A percentile compares a stretch with the other conserved stretches of the same genome.
phyloP scores from a whole-genome alignment of 1,139 yeast genomes.

The Hansenula lynferdii region DNA sequence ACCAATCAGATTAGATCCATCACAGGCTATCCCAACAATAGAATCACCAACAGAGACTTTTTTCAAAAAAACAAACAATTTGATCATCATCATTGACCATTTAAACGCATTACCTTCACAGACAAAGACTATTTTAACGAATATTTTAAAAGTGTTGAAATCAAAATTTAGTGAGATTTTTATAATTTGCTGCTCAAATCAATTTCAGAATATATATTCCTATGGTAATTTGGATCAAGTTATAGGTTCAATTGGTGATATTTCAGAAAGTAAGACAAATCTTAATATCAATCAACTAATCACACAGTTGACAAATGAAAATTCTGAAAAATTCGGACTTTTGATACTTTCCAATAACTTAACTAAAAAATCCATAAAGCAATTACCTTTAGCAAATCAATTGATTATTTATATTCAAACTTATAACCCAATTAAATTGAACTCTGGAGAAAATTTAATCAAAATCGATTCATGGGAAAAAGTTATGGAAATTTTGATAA shows the following conservation, averaged over 20 bases:
- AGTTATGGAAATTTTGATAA: slow-evolving; percentile 19
- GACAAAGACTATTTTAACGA: slow-evolving; percentile 23
- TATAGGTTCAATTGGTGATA: slow-evolving; percentile 7
- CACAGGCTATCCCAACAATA: slow-evolving; percentile 15
- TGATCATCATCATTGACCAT: slow-evolving; percentile 27
- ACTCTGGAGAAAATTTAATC: neutral
- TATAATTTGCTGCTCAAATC: slow-evolving; percentile 6
- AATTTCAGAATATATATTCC: slow-evolving; percentile 1
- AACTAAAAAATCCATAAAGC: neutral
- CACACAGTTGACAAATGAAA: neutral
- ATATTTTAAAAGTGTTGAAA: slow-evolving; percentile 27
- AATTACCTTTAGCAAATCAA: slow-evolving; percentile 11
- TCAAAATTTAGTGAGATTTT: slow-evolving; percentile 13
- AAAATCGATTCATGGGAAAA: slow-evolving; percentile 17
- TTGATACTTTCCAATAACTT: slow-evolving; percentile 10
- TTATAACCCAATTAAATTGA: neutral
- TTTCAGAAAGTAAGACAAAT: neutral
- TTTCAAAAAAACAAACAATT: slow-evolving; percentile 9
- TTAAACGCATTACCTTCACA: slow-evolving; percentile 14
- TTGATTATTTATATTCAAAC: slow-evolving; percentile 7
- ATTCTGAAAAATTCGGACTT: neutral
- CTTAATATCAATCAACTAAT: neutral
- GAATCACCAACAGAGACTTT: slow-evolving; percentile 13
- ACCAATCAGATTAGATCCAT: slow-evolving; percentile 22
- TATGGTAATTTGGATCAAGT: slow-evolving; percentile 4